Evolutionary conservation across 768 basidiomycete species (phyloP), one percentile per base, ranked within the genome.

Genomic region (Podaxis mareebaensis): DNA sequence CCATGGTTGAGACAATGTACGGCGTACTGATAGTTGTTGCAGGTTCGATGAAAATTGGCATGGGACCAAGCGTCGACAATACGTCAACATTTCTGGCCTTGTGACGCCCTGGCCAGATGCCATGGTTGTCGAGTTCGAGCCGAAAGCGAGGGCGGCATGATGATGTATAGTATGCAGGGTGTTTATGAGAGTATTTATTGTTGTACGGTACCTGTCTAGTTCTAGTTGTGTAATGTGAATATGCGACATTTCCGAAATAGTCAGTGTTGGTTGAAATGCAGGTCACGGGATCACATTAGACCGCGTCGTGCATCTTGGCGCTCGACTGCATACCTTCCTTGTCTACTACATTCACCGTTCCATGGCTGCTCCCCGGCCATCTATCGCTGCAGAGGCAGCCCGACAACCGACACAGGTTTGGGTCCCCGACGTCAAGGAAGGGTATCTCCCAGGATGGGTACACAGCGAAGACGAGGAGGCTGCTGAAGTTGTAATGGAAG

Each of bases 371-470:
- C 77, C 80, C 65, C 77, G 80, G 48, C 77, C 73, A 54, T 82
- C 85, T 46, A 83, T 81, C 63, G 82, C 78, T 65, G 82, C 81
- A 52, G 94, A 95, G 74, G 90, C 89, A 44, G 91, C 94, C 7
- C 81, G 89, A 59, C 89, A 88, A 17, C 93, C 94, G 22, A 95
- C 93, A 20, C 85, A 90, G n/a, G 95, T 98, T 5, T 99, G 96
- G 96, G 91, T 96, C 26, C 94, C 95, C 2, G 96, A 99, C 75
- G 85, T 90, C 63, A 87, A 85, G 72, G 91, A 95, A 67, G 96
- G 96, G 0, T 99, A 98, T 75, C 85, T 96, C 53, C 91, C 95
- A 51, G 96, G 95, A 61, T 96, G 93, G 93, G 91, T 98, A 26
- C 85, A 93, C 64, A 87, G 85, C 66, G 95, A 96, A 72, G 88